Base-by-base conservation (phyloP, 495 filamentous ascomycete genomes). In the Platismatia glauca region DNA sequence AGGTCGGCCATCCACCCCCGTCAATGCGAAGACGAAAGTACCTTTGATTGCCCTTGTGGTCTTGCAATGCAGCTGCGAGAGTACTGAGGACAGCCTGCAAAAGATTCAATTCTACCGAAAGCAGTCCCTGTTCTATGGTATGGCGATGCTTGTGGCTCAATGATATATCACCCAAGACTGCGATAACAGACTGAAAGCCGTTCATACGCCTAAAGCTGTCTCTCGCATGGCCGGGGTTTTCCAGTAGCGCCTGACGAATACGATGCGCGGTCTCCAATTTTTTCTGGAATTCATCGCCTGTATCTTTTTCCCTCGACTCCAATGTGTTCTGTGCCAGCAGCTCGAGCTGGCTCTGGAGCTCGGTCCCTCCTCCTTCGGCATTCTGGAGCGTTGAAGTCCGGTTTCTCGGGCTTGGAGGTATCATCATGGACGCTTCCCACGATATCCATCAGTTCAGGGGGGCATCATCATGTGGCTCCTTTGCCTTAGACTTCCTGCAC, bases 141-240 rank as follows among this genome's bases (percentile, higher is more conserved):
- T 79, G 80, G n/a, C 74, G 20, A 22, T 16, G 7, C 27, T 34
- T 29, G 31, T 39, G 61, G n/a, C 44, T 34, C 6, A 18, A 24
- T 22, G 55, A n/a, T 6, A 66, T 35, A 7, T 27, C 9, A 24
- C 64, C 33, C 16, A 95, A 64, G 84, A 84, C 60, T 86, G 84
- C 7, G 86, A 86, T 61, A 35, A 96, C 71, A 34, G 78, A 77
- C 63, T 92, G 82, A 71, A 97, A 97, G 65, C 94, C 94, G 62
- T 81, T 78, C 39, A 89, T 79, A 70, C 87, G 84, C 63, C 93
- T 87, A 73, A 98, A 97, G 57, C 86, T 83, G 76, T 96, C 92
- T 76, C 88, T 82, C 22, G 77, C 73, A 55, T 78, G 75, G 27
- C 70, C 70, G 53, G 75, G 72, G 60, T 71, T 74, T 34, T 84